These are phyloP conservation scores for Monosporascus sp. DNA, from an alignment of 2,329 filamentous ascomycete species.

Conservation along the genomic window DNA sequence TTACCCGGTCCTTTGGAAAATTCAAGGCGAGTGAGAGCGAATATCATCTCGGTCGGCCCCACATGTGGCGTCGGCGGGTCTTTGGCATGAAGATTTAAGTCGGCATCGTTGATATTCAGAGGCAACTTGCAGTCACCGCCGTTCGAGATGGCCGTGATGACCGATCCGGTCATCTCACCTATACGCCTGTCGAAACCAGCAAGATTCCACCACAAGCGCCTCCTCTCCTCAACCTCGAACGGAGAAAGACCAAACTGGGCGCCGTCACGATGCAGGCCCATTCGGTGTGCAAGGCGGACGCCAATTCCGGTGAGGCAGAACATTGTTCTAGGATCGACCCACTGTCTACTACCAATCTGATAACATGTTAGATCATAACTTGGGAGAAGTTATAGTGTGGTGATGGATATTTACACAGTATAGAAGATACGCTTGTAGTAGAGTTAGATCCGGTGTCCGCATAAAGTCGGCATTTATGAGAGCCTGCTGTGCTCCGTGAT, in stretches of 20 bases:
- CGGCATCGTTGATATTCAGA: slow-evolving; percentile 57
- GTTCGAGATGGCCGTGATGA: slow-evolving; percentile 50
- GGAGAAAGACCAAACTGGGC: slow-evolving; percentile 42
- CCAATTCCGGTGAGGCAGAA: slow-evolving; percentile 60
- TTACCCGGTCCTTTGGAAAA: slow-evolving; percentile 49
- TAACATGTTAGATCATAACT: slow-evolving; percentile 19
- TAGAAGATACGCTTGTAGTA: slow-evolving; percentile 62
- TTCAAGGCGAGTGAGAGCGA: slow-evolving; percentile 51
- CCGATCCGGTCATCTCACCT: slow-evolving; percentile 58
- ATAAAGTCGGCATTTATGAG: slow-evolving; percentile 63
- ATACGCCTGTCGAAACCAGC: slow-evolving; percentile 64
- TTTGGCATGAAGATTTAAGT: slow-evolving; percentile 52
- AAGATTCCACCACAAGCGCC: slow-evolving; percentile 69
- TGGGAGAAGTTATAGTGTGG: background rate
- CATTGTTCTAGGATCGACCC: slow-evolving; percentile 54
- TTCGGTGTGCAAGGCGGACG: slow-evolving; percentile 60
- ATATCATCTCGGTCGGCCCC: slow-evolving; percentile 56
- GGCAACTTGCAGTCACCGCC: slow-evolving; percentile 51
- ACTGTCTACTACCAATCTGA: slow-evolving; percentile 51
- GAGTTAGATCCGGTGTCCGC: slow-evolving; percentile 56
- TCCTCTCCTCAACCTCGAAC: slow-evolving; percentile 65
- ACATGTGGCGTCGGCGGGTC: slow-evolving; percentile 42
- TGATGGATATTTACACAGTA: slow-evolving; percentile 50
- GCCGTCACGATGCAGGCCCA: slow-evolving; percentile 63
- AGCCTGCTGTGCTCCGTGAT: slow-evolving; percentile 56